Base-by-base conservation (phyloP, 2,329 filamentous ascomycete species). In the Paraphoma chrysanthemicola region DNA sequence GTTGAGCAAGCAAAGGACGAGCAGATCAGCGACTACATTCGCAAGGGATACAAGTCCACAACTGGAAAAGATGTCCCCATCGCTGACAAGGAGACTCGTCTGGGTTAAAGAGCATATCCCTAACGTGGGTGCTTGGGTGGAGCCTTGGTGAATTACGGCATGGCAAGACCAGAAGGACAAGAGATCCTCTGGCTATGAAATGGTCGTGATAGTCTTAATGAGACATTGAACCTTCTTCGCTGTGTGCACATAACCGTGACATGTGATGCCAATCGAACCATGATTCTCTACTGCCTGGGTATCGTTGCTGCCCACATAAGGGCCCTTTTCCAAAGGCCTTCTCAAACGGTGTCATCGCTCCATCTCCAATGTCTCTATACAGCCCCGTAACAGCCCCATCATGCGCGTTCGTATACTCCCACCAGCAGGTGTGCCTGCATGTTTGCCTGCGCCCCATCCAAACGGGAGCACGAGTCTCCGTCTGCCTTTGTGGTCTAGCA, bases 1-100 rank as follows among this genome's bases (percentile, higher is more conserved):
- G 72, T 87, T 17, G 92, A 96, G 79, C 91, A 96, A 79, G 90
- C 89, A 67, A 93, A 94, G 80, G 92, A 95, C 74, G 89, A 92
- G 77, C 82, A 90, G 74, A 91, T 93, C 66, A 87, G 86, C 29
- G 89, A 92, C 74, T 88, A 85, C 74, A 86, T 94, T 66, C 86
- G 91, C 38, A 77, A 76, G 42, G 81, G 90, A 77, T 93, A 92
- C 83, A 92, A 92, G 83, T 78, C 67, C 45, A 72, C 78, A 0
- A 90, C 88, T 0, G 91, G 91, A 56, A 86, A 78, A 6, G 90
- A 93, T 7, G 74, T 93, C 51, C 87, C 88, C 29, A 79, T 92
- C 74, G 80, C 85, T 71, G 90, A 93, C 76, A 92, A 92, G 81
- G 81, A 87, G 44, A 76, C 70, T n/a, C 64, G 61, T 41, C 55